Base-by-base conservation (phyloP, 352 stramenopile genomes). In the Thraustotheca clavata region DNA sequence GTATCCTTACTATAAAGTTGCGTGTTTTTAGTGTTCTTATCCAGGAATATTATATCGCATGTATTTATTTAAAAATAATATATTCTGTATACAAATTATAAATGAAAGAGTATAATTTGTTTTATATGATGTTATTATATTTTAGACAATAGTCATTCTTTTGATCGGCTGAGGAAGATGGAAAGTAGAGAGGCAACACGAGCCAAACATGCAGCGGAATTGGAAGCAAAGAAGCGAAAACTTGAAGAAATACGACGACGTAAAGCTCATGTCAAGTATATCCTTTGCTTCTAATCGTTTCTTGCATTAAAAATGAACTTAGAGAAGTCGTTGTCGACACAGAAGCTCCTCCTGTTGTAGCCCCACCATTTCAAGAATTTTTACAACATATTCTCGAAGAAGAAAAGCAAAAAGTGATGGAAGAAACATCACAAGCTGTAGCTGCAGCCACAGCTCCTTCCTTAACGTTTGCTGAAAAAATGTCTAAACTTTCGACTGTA, bases 201-300 rank as follows among this genome's bases (percentile, higher is more conserved):
- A 65, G 84, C 82, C 48, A 88, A 88, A 67, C 84, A 94, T 69
- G 84, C 83, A 71, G 83, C 83, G 5, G 85, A 94, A 71, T 73
- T 94, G 41, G 85, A 94, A 69, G 85, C 79, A 29, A 94, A 94
- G 74, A 84, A 84, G 68, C 87, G 86, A 70, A 94, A 94, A 73
- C 76, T 94, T n/a, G 83, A 94, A 69, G 85, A 94, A 74, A 92
- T 94, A 67, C 85, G 85, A 49, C 78, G 87, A 54, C 80, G 85
- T 33, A 94, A 94, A 68, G 85, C 83, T 0, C 82, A 80, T 26
- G 74, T 91, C 35, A 73, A 80, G 81, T 90, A 9, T n/a, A 14
- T 54, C 18, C 29, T n/a, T 38, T 35, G n/a, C 8, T 0, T 12
- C 22, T 16, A 6, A 52, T 29, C n/a, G 8, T 27, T 5, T 12